Evolutionary conservation across 352 stramenopile species (phyloP).

Genomic region (Globisporangium paddicum): DNA sequence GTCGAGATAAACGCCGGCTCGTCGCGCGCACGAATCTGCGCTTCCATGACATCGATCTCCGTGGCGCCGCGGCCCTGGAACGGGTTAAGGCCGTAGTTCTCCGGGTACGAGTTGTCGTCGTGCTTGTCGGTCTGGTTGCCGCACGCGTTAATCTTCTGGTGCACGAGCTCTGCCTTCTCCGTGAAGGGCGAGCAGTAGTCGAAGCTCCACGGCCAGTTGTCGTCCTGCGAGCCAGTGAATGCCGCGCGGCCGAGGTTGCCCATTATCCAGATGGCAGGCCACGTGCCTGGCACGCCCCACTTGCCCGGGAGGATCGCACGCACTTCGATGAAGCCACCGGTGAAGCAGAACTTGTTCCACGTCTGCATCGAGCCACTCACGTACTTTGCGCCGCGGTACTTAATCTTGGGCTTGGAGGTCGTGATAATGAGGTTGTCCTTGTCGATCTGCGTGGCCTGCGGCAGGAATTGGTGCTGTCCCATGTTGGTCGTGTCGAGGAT

Average conservation of each 20-base stretch:
- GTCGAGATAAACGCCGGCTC: constrained; percentile 90
- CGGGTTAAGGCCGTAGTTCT: constrained; percentile 90
- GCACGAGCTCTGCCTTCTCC: constrained; percentile 86
- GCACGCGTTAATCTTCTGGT: constrained; percentile 95
- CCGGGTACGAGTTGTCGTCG: constrained; percentile 73
- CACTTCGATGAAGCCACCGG: constrained; percentile 95
- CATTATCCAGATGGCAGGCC: constrained; percentile 97
- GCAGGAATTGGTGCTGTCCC: constrained; percentile 96
- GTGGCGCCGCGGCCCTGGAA: constrained; percentile 92
- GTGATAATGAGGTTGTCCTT: constrained; percentile 93
- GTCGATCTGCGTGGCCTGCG: constrained; percentile 88
- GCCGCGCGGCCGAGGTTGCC: constrained; percentile 96
- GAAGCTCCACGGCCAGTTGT: constrained; percentile 97
- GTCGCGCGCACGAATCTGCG: constrained; percentile 80
- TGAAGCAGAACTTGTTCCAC: constrained; percentile 99
- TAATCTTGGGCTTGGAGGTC: constrained; percentile 80
- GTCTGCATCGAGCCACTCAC: constrained; percentile 93
- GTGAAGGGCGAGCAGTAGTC: constrained; percentile 83
- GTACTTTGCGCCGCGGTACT: constrained; percentile 71
- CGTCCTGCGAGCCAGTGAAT: constrained; percentile 92
- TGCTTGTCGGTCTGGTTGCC: constrained; percentile 92
- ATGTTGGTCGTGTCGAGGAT: constrained; percentile 94
- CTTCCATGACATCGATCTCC: constrained; percentile 96
- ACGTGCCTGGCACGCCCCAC: constrained; percentile 92
- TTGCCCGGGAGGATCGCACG: constrained; percentile 93